phyloP scores from a whole-genome alignment of 2,329 filamentous ascomycete species.

The Fusarium clavum region DNA sequence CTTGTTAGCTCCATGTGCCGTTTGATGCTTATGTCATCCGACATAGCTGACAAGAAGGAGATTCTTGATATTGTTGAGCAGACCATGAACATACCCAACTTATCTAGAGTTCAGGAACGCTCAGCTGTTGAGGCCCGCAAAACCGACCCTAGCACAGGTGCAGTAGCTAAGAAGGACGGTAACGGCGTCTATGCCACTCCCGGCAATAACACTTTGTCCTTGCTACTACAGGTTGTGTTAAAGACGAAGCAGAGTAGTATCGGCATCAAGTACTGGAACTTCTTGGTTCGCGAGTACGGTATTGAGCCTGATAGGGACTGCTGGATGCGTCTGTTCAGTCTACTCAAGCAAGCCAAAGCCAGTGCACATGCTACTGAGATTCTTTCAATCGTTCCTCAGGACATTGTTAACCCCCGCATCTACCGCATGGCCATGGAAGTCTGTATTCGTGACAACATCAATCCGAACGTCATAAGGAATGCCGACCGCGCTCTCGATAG shows the following conservation, averaged over 20 bases:
- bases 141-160: conserved; percentile 4
- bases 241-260: conserved; percentile 69
- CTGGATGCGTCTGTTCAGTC: conserved; percentile 74
- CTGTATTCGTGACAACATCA: conserved; percentile 82
- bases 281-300: conserved; percentile 70
- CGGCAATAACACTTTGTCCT: conserved; percentile 70
- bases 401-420: conserved; percentile 60
- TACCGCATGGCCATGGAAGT: conserved; percentile 79
- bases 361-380: conserved; percentile 71
- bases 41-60: conserved; percentile 72
- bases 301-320: conserved; percentile 79
- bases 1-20: conserved; percentile 85
- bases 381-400: conserved; percentile 65
- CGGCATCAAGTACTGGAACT: conserved; percentile 83
- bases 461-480: conserved; percentile 73
- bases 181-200: conserved; percentile 56
- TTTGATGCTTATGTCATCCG: conserved; percentile 74
- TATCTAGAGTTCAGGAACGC: conserved; percentile 49
- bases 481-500: conserved; percentile 73
- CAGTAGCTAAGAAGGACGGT: conserved; percentile 28
- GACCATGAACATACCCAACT: conserved; percentile 79
- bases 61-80: conserved; percentile 82
- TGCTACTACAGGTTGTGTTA: conserved; percentile 74
- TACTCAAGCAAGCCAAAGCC: conserved; percentile 73
- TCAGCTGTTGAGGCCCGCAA: conserved; percentile 15